Evolutionary conservation across 2,329 filamentous ascomycete genomes (phyloP).

Genomic region (Ceratocystiopsis sp.): DNA sequence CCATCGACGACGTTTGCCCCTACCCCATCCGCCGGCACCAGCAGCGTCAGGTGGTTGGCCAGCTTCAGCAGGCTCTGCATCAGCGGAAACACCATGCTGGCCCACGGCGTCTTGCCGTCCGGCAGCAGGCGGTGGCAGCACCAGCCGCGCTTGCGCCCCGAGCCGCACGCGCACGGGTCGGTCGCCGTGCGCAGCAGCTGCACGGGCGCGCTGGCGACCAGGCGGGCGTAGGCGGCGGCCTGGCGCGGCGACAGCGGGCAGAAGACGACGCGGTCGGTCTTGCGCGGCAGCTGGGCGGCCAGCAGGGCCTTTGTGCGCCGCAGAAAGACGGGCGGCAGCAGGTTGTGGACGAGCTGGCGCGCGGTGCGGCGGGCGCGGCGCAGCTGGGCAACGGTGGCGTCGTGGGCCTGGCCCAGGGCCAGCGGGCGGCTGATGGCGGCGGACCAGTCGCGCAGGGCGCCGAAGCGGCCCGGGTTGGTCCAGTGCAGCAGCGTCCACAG

Average conservation of each 20-base stretch:
- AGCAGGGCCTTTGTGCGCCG: constrained; percentile 88
- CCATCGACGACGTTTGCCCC: too few species aligned
- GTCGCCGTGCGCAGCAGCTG: constrained; percentile 49
- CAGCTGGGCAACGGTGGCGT: constrained; percentile 70
- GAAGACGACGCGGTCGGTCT: constrained; percentile 87
- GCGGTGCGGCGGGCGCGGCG: constrained; percentile 68
- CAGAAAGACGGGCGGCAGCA: constrained; percentile 79
- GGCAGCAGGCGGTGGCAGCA: constrained; percentile 53
- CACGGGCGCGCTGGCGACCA: constrained; percentile 57
- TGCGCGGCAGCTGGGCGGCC: constrained; percentile 81
- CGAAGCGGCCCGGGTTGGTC: constrained; percentile 69
- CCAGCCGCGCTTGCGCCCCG: constrained; percentile 57
- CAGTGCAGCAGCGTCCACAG: constrained; percentile 93
- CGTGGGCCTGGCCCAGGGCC: constrained; percentile 78
- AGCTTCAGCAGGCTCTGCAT: constrained; percentile 75
- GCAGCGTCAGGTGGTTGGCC: constrained; percentile 77
- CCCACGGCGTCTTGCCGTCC: constrained; percentile 30
- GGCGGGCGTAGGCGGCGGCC: constrained; percentile 64
- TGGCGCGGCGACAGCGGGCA: constrained; percentile 78
- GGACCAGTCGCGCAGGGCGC: constrained; percentile 56
- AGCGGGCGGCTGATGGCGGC: constrained; percentile 62
- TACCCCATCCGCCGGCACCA: constrained; percentile 59
- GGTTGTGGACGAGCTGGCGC: constrained; percentile 66
- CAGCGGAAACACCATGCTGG: constrained; percentile 65
- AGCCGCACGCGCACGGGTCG: constrained; percentile 53